Percentiles rank a stretch among this genome's conserved stretches.
These are phyloP conservation scores for Galerina marginata DNA, from an alignment of 768 basidiomycete species.

Conservation along the genomic window DNA sequence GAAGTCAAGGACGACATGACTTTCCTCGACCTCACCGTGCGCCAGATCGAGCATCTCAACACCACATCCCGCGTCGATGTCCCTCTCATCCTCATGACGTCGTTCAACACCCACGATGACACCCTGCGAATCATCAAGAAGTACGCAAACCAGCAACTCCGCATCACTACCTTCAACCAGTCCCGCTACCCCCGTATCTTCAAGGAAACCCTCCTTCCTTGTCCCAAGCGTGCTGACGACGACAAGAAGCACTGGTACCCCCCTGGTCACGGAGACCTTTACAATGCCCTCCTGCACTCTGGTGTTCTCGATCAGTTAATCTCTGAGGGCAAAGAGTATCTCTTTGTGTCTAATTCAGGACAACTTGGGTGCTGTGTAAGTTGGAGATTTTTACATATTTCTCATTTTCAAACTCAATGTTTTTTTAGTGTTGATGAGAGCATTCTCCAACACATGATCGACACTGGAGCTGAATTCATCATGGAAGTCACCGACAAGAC, in stretches of 20 bases:
- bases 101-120: slow-evolving; percentile 97
- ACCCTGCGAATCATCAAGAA: slow-evolving; percentile 97
- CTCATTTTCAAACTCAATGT: slow-evolving; percentile 7
- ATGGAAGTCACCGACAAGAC: slow-evolving; percentile 99
- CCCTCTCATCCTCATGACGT: slow-evolving; percentile 98
- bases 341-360: slow-evolving; percentile 98
- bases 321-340: slow-evolving; percentile 92
- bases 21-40: slow-evolving; percentile 92
- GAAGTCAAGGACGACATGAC: slow-evolving; percentile 98
- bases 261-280: slow-evolving; percentile 95
- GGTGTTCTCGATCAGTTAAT: slow-evolving; percentile 91
- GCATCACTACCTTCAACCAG: slow-evolving; percentile 92
- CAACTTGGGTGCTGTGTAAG: slow-evolving; percentile 90
- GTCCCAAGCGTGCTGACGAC: slow-evolving; percentile 75
- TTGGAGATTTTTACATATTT: slow-evolving; percentile 12
- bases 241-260: slow-evolving; percentile 97
- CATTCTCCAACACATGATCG: slow-evolving; percentile 88
- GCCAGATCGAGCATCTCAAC: slow-evolving; percentile 96
- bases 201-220: slow-evolving; percentile 88
- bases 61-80: slow-evolving; percentile 84
- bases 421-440: slow-evolving; percentile 71
- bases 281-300: slow-evolving; percentile 89
- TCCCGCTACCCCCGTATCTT: slow-evolving; percentile 92
- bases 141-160: slow-evolving; percentile 93
- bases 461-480: slow-evolving; percentile 81